Evolutionary conservation across 805 yeast genomes (phyloP).

Genomic region (Cephaloascus albidus): DNA sequence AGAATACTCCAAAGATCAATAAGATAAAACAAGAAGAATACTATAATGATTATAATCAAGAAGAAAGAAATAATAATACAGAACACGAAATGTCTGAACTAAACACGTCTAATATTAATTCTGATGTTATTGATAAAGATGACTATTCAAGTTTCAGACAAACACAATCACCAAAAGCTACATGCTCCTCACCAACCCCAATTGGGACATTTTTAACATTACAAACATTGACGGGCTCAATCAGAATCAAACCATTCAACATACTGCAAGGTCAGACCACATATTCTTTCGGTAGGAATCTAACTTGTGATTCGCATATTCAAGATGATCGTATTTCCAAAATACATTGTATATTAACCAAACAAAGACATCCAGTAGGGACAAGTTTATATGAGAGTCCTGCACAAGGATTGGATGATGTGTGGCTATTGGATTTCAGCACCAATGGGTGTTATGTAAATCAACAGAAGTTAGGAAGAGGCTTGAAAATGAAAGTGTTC

Average conservation of each 20-base stretch:
- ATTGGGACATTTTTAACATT: slow-evolving; percentile 58
- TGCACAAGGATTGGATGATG: slow-evolving; percentile 62
- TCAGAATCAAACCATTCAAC: slow-evolving; percentile 35
- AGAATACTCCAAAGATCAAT: background rate
- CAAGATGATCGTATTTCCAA: slow-evolving; percentile 76
- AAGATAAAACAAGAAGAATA: no score
- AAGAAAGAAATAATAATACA: background rate
- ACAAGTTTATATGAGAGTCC: slow-evolving; percentile 56
- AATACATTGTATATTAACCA: slow-evolving; percentile 64
- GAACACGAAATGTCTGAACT: no score
- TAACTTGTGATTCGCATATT: slow-evolving; percentile 49
- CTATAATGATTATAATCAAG: no score
- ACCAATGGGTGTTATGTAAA: slow-evolving; percentile 76
- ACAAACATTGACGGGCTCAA: slow-evolving; percentile 38
- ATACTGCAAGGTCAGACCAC: slow-evolving; percentile 62
- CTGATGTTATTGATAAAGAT: background rate
- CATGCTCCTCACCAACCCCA: slow-evolving; percentile 19
- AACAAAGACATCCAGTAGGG: slow-evolving; percentile 50
- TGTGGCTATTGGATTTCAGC: slow-evolving; percentile 75
- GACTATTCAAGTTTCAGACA: background rate
- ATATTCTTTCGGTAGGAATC: slow-evolving; percentile 67
- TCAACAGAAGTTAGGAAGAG: slow-evolving; percentile 46
- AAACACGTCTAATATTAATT: background rate
- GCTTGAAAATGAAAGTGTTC: slow-evolving; percentile 49
- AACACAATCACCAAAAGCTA: slow-evolving; percentile 6